phyloP scores from a whole-genome alignment of 441 rosid genomes.

The Pelargonium myrrhifolium region DNA sequence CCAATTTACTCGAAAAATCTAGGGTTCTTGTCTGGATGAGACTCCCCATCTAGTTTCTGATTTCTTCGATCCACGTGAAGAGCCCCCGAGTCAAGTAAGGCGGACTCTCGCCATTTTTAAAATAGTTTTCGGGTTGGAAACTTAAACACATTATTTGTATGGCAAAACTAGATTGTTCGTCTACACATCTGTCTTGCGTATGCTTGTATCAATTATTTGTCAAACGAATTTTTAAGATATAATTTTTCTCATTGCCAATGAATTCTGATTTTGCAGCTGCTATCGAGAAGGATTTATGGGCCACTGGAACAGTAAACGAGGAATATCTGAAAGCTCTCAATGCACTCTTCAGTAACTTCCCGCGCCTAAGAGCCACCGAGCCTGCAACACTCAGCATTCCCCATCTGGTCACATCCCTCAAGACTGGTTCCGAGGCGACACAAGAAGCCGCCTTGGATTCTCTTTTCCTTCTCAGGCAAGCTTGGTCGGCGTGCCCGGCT shows the following conservation, averaged over 20 bases:
- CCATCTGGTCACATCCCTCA: conserved; percentile 89
- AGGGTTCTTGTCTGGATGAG: too few relatives aligned
- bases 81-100: too few relatives aligned
- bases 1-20: too few relatives aligned
- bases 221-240: conserved; percentile 1
- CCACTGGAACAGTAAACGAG: conserved; percentile 88
- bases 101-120: too few relatives aligned
- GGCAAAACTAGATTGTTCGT: background rate
- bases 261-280: conserved; percentile 67
- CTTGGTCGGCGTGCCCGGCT: conserved; percentile 99
- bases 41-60: too few relatives aligned
- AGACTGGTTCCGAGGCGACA: conserved; percentile 89
- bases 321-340: conserved; percentile 94
- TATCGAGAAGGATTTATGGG: conserved; percentile 97
- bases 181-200: background rate
- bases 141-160: background rate
- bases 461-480: conserved; percentile 95
- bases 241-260: conserved; percentile 4
- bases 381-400: conserved; percentile 99
- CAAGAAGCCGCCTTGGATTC: conserved; percentile 99
- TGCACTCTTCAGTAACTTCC: conserved; percentile 90
- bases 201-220: background rate
- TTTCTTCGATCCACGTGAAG: too few relatives aligned
- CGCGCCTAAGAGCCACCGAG: conserved; percentile 95
- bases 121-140: too few relatives aligned